phyloP scores from a whole-genome alignment of 331 rosid genomes.

The Malus hybrid region DNA sequence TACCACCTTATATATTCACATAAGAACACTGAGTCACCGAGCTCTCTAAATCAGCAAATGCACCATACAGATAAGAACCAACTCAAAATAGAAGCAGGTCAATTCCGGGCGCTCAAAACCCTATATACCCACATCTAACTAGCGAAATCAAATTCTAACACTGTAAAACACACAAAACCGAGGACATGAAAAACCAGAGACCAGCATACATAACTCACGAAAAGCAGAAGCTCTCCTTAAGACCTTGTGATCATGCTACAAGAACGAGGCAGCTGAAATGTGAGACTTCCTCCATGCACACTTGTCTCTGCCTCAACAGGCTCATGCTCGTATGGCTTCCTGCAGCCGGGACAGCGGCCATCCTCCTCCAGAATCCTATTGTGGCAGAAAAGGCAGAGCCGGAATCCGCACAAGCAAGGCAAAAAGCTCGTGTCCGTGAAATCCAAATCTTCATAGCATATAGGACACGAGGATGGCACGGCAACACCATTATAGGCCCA shows the following conservation, averaged over 20 bases:
- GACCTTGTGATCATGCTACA: conserved; percentile 79
- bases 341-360: conserved; percentile 94
- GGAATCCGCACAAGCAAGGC: conserved; percentile 86
- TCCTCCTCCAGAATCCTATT: conserved; percentile 91
- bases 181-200: conserved; percentile 27
- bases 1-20: conserved; percentile 94
- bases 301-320: conserved; percentile 56
- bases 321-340: conserved; percentile 72
- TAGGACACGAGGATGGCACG: conserved; percentile 67
- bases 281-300: conserved; percentile 51
- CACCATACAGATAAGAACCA: conserved; percentile 52
- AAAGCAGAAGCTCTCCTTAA: conserved; percentile 38
- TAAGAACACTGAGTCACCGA: conserved; percentile 44
- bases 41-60: conserved; percentile 68
- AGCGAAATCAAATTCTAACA: conserved; percentile 41
- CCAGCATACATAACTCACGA: conserved; percentile 33
- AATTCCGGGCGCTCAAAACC: conserved; percentile 49
- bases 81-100: conserved; percentile 43
- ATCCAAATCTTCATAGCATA: conserved; percentile 92
- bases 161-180: conserved; percentile 30
- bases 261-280: conserved; percentile 64
- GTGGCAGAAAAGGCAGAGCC: conserved; percentile 97
- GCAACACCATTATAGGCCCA: conserved; percentile 34
- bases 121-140: conserved; percentile 46
- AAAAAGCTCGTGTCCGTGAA: conserved; percentile 77